These are phyloP conservation scores for Santalum album DNA, from an alignment of 164 flowering plant genomes.

Conservation along the genomic window DNA sequence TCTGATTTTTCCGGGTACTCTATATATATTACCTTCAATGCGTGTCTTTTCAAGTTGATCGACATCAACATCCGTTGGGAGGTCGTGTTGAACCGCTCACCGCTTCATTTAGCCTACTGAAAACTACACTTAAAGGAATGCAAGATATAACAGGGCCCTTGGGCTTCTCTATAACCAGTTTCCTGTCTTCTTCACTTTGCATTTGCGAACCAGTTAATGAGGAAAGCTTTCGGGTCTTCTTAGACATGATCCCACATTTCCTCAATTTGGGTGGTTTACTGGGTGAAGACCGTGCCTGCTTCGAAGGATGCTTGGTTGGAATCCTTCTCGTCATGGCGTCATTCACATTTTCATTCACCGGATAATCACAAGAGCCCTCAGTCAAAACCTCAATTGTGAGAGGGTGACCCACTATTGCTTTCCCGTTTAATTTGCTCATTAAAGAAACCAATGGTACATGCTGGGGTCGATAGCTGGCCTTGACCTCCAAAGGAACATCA, in stretches of 20 bases:
- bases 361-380: constrained; percentile 38
- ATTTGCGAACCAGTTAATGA: constrained; percentile 37
- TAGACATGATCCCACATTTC: constrained; percentile 34
- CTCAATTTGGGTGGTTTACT: constrained; percentile 29
- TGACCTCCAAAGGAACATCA: constrained; percentile 58
- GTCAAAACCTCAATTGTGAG: constrained; percentile 50
- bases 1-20: no score
- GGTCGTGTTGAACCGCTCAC: constrained; percentile 36
- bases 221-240: constrained; percentile 70
- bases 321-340: constrained; percentile 12
- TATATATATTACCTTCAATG: no score
- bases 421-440: constrained; percentile 71
- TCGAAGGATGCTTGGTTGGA: constrained; percentile 10
- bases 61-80: constrained; percentile 13
- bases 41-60: constrained; percentile 10
- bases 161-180: constrained; percentile 31
- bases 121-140: constrained; percentile 70
- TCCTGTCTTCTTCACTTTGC: constrained; percentile 22
- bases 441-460: constrained; percentile 78
- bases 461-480: constrained; percentile 40
- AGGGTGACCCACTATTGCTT: constrained; percentile 79
- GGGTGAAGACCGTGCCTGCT: constrained; percentile 14
- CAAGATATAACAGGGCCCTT: constrained; percentile 51
- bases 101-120: constrained; percentile 77
- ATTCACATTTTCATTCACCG: constrained; percentile 8